Base-by-base conservation (phyloP, 1,284 basidiomycete genomes). In the Pyrrhoderma noxium region DNA sequence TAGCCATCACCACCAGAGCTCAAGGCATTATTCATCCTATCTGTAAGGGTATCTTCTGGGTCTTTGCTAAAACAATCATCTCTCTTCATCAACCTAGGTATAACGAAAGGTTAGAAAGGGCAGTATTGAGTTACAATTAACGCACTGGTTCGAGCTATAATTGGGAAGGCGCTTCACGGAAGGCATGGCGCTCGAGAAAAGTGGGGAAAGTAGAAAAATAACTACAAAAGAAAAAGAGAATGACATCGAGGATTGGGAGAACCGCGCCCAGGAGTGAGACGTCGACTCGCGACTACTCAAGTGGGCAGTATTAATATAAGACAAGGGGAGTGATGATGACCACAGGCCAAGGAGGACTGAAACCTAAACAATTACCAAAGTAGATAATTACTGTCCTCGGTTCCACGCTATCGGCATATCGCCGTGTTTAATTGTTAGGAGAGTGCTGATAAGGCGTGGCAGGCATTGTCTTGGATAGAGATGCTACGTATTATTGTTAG, bases 21-120 rank as follows among this genome's bases (percentile, higher is more conserved):
- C 31, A 91, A 72, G 21, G 82, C 72, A 0, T 64, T 66, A 62
- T 91, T 89, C 53, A 90, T 66, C 25, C 82, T 79, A 58, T 79
- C 75, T 4, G 82, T 82, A n/a, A 86, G 64, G 0, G 81, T 85
- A 58, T 79, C 74, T 4, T 73, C 66, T 2, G 84, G 81, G 57
- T 80, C 69, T 18, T 81, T 69, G 22, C 72, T 60, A 40, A 75
- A 70, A 64, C 83, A 85, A 41, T 51, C 44, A 44, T 47, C 48
- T 22, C 31, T 35, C 5, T 34, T 38, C 27, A 47, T 42, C 14
- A 53, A 40, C n/a, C 48, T 45, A 11, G 13, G 23, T 14, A 8
- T 22, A 25, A 18, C 27, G 39, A 27, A 37, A 38, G 45, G 43
- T n/a, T n/a, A n/a, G n/a, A n/a, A n/a, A n/a, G n/a, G n/a, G n/a